Conservation (phyloP, 1,139 yeast genomes). For the Ogataea hybrid region DNA sequence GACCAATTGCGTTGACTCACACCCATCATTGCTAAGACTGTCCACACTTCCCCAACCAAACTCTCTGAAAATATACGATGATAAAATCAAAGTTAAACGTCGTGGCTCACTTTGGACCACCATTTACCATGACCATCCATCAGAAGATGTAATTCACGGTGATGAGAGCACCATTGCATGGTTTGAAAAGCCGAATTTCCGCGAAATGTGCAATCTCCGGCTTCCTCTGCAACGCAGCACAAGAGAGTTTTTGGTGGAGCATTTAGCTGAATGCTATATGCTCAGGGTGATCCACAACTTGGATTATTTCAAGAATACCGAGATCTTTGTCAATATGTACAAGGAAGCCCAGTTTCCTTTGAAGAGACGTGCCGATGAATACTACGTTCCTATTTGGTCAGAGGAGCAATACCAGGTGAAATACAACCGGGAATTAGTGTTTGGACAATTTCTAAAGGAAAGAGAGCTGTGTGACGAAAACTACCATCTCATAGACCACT, state of each 20-base stretch:
- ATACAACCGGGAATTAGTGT: slow-evolving; percentile 13
- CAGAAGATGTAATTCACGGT: neutral
- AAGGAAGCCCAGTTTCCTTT: slow-evolving; percentile 17
- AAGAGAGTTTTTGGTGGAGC: slow-evolving; percentile 18
- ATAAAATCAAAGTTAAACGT: neutral
- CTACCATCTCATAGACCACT: slow-evolving; percentile 15
- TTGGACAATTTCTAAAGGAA: slow-evolving; percentile 14
- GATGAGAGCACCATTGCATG: slow-evolving; percentile 14
- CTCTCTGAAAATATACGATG: slow-evolving; percentile 3
- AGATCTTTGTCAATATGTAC: slow-evolving; percentile 13
- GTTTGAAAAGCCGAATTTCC: slow-evolving; percentile 22
- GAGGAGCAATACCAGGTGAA: slow-evolving; percentile 22
- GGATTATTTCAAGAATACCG: slow-evolving; percentile 7
- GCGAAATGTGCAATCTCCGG: slow-evolving; percentile 12
- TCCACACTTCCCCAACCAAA: slow-evolving; percentile 19
- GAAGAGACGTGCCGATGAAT: slow-evolving; percentile 11
- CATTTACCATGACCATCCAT: neutral
- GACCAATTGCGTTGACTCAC: slow-evolving; percentile 13
- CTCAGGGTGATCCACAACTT: slow-evolving; percentile 21
- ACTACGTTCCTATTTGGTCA: slow-evolving; percentile 17
- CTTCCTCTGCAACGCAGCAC: slow-evolving; percentile 16
- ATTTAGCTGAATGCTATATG: slow-evolving; percentile 23
- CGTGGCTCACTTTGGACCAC: neutral
- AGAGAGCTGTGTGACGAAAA: slow-evolving; percentile 15
- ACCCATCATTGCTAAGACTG: neutral